Percentiles rank a stretch among this genome's conserved stretches.
Conservation (phyloP, 768 basidiomycete genomes). For the Rhizopogon vinicolor region DNA sequence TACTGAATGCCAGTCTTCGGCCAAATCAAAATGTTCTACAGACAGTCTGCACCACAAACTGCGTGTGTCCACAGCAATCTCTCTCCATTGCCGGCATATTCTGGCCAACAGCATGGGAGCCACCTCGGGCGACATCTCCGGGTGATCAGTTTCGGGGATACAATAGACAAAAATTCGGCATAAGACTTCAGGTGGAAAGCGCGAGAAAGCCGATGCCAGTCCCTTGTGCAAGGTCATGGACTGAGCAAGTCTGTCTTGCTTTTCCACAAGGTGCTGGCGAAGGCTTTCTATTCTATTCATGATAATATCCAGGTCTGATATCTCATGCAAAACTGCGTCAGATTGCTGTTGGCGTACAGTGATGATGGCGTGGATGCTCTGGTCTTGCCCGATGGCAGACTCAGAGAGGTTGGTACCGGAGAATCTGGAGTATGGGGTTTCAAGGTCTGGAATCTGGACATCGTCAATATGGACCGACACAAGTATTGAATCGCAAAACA, state of each 20-base stretch:
- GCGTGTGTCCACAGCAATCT: background rate
- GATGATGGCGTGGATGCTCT: constrained; percentile 10
- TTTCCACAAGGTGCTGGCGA: constrained; percentile 10
- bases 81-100: background rate
- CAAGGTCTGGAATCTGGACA: background rate
- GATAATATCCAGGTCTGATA: constrained; percentile 9
- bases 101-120: no score
- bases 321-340: constrained; percentile 7
- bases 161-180: constrained; percentile 42
- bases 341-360: constrained; percentile 12
- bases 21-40: background rate
- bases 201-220: constrained; percentile 26
- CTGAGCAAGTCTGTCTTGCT: constrained; percentile 3
- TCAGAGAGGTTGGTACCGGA: constrained; percentile 7
- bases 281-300: constrained; percentile 7
- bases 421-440: background rate
- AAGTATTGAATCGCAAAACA: no score
- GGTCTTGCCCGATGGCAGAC: constrained; percentile 5
- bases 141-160: constrained; percentile 5
- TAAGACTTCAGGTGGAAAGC: constrained; percentile 41
- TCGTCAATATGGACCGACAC: background rate
- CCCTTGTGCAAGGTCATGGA: constrained; percentile 18
- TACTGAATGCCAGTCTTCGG: background rate
- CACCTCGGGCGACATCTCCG: no score
- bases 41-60: background rate